phyloP scores from a whole-genome alignment of 192 early-diverging fungal genomes.

The Coemansia sp. region DNA sequence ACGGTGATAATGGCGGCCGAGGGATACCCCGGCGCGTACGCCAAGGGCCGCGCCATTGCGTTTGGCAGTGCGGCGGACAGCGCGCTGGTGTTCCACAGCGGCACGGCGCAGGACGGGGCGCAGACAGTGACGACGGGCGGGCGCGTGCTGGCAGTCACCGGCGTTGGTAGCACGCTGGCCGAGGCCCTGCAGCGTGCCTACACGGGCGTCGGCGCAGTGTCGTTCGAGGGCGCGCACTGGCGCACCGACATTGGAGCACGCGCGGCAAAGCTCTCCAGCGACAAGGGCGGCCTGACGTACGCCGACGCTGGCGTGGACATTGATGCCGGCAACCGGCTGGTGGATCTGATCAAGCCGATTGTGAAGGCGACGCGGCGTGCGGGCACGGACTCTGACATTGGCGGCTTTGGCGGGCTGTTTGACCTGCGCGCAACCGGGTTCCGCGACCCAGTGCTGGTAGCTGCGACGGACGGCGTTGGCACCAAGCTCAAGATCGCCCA shows the following conservation, averaged over 20 bases:
- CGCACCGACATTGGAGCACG: constrained; percentile 88
- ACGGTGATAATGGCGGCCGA: constrained; percentile 92
- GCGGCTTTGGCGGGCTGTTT: constrained; percentile 98
- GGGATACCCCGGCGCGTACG: constrained; percentile 91
- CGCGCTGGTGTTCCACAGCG: constrained; percentile 89
- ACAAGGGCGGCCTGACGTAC: constrained; percentile 78
- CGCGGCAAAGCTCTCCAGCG: constrained; percentile 14
- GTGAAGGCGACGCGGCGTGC: constrained; percentile 91
- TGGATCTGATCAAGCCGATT: constrained; percentile 93
- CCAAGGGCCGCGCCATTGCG: constrained; percentile 80
- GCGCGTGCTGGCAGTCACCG: constrained; percentile 93
- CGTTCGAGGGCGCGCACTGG: constrained; percentile 89
- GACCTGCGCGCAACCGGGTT: constrained; percentile 94
- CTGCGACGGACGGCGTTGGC: constrained; percentile 99
- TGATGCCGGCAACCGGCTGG: constrained; percentile 93
- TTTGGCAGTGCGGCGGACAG: constrained; percentile 55
- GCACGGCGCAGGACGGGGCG: constrained; percentile 67
- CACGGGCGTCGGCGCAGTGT: constrained; percentile 62
- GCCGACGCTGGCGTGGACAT: constrained; percentile 96
- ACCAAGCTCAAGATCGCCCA: constrained; percentile 99
- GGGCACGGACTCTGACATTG: constrained; percentile 97
- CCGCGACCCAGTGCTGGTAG: constrained; percentile 90
- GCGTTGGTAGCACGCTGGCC: constrained; percentile 71
- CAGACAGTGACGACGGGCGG: constrained; percentile 87
- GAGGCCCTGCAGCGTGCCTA: constrained; percentile 84